Conservation (phyloP, 2,329 filamentous ascomycete species). For the Lasiodiplodia sp. region DNA sequence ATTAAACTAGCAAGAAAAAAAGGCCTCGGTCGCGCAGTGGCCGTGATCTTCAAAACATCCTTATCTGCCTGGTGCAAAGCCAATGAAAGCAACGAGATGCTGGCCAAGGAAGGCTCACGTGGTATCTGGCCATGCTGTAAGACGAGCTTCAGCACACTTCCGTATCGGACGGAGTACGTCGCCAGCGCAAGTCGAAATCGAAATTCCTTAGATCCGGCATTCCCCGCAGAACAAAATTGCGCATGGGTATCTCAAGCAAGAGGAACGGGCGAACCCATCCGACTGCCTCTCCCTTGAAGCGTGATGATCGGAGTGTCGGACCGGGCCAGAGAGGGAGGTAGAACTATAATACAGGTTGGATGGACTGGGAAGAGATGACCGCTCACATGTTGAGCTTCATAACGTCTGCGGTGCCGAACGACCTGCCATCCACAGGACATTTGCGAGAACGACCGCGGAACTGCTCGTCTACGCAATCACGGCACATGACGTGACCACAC, state of each 20-base stretch:
- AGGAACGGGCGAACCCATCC: not conserved
- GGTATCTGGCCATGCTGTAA: conserved; percentile 20
- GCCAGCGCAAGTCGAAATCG: conserved; percentile 4
- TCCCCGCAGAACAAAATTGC: not conserved
- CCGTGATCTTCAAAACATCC: not conserved
- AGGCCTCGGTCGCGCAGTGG: not conserved
- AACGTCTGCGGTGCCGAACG: conserved; percentile 89
- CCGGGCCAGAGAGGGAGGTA: not conserved
- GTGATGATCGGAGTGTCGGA: not conserved
- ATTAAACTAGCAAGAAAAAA: conserved; percentile 18
- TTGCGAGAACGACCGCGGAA: conserved; percentile 90
- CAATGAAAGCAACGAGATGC: conserved; percentile 11
- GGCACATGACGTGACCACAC: conserved; percentile 95
- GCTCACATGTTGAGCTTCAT: conserved; percentile 63
- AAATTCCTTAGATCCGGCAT: not conserved
- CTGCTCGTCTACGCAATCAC: conserved; percentile 86
- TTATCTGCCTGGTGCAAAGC: not conserved
- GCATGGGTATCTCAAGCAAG: not conserved
- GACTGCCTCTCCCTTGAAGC: not conserved
- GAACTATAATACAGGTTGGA: conserved; percentile 28
- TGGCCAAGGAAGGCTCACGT: conserved; percentile 15
- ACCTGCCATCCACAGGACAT: conserved; percentile 90
- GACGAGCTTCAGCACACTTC: not conserved
- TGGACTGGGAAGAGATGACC: not conserved
- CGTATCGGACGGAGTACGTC: not conserved